Evolutionary conservation across 805 yeast genomes (phyloP), one percentile per base, ranked within the genome.

Genomic region (Candida gorgasii): DNA sequence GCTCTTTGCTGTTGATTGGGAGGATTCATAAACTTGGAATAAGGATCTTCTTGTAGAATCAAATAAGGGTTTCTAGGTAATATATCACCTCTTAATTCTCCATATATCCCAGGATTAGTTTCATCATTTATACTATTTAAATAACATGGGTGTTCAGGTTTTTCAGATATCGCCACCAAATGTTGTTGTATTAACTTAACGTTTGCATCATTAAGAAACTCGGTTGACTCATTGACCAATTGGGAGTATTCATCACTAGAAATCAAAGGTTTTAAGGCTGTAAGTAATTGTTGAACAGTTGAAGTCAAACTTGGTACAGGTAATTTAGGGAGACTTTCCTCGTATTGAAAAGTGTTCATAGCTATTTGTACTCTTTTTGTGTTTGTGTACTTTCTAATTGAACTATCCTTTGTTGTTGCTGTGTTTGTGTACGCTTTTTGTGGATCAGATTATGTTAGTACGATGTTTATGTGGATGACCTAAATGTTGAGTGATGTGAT

Each of bases 11-110:
- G 67, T 62, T 86, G 95, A 39, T 76, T 68, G 12, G 88, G 86
- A 4, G 82, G 82, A 45, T 75, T 76, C 43, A 70, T 57, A 13
- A 75, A 69, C 53, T 63, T 63, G 13, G 79, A 72, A 47, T 79
- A 71, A 1, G 92, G 90, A 49, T 86, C 95, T 55, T 84, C 84
- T 49, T 84, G 89, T 13, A 86, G 60, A 8, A 86, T 76, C 49
- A 86, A 71, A 53, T 83, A 85, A 1, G 95, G 95, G 57, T 85
- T 86, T 47, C 92, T 68, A 4, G 95, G 95, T 32, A 86, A 64
- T 1, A 82, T 77, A 48, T 81, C 84, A 15, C 86, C 85, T 38
- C 81, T 69, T 20, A 80, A 64, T 42, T 79, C 84, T 13, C 84
- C 84, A 52, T 80, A 80, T 26, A 79, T 76, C 9, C 80, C 80